Evolutionary conservation across 1,139 yeast species (phyloP).

Genomic region (Suhomyces ambrosiae): DNA sequence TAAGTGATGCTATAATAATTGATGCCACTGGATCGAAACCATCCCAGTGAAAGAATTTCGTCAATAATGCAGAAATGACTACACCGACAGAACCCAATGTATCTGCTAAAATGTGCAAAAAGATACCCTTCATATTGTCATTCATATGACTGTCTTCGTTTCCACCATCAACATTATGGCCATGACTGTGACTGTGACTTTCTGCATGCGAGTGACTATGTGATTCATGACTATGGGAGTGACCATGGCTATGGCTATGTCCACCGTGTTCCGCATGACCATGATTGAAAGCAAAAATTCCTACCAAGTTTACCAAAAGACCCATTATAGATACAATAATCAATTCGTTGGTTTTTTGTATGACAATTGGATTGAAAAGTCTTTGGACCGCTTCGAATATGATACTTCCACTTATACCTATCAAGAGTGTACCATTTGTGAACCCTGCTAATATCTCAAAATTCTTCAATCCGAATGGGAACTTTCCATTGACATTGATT

Average conservation of each 20-base stretch:
- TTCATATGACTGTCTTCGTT: conserved; percentile 39
- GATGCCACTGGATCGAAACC: conserved; percentile 94
- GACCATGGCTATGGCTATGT: conserved; percentile 40
- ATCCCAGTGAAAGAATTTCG: conserved; percentile 57
- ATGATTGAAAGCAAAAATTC: conserved; percentile 92
- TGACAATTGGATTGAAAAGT: conserved; percentile 69
- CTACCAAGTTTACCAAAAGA: conserved; percentile 82
- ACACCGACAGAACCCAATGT: conserved; percentile 97
- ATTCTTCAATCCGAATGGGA: conserved; percentile 83
- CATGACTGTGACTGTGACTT: conserved; percentile 12
- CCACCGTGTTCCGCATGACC: conserved; percentile 47
- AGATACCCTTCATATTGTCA: conserved; percentile 94
- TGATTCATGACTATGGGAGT: conserved; percentile 37
- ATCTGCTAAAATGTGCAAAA: conserved; percentile 90
- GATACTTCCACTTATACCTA: conserved; percentile 89
- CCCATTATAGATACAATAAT: conserved; percentile 85
- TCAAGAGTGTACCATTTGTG: conserved; percentile 83
- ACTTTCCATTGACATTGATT: conserved; percentile 60
- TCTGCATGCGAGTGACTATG: conserved; percentile 29
- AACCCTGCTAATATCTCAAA: conserved; percentile 94
- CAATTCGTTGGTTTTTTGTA: conserved; percentile 83
- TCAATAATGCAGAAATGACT: conserved; percentile 75
- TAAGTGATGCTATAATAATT: conserved; percentile 77
- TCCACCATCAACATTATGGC: conserved; percentile 13
- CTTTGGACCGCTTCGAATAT: conserved; percentile 85